A percentile compares a stretch with the other conserved stretches of the same genome.
Evolutionary conservation across 441 rosid genomes (phyloP).

Genomic region (Erysimum cheiri): DNA sequence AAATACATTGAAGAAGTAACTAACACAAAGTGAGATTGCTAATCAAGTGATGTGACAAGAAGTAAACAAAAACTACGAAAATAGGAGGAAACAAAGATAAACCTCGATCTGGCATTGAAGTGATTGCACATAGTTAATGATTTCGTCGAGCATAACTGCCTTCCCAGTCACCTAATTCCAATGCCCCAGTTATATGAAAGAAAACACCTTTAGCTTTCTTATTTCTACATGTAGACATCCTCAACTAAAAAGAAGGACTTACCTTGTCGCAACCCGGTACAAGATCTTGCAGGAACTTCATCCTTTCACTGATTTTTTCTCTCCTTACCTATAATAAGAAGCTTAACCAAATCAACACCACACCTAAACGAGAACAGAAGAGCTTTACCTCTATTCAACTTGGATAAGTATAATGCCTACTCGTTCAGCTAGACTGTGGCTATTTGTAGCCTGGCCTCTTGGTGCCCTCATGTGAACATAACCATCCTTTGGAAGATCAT

Average conservation of each 20-base stretch:
- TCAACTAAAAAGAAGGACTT: constrained; percentile 31
- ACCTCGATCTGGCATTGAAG: constrained; percentile 83
- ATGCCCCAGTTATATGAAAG: neutral
- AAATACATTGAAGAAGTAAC: neutral
- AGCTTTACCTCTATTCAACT: constrained; percentile 10
- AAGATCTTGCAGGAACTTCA: constrained; percentile 97
- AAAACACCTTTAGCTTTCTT: neutral
- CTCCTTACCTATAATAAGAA: constrained; percentile 73
- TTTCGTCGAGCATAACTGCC: constrained; percentile 84
- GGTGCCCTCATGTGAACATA: constrained; percentile 94
- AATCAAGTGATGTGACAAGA: neutral
- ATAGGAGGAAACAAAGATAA: neutral
- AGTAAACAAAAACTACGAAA: constrained; percentile 31
- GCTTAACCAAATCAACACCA: constrained; percentile 30
- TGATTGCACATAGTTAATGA: constrained; percentile 78
- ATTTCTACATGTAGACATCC: neutral
- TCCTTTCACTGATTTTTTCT: constrained; percentile 96
- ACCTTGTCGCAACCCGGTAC: constrained; percentile 99
- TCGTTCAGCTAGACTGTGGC: constrained; percentile 99
- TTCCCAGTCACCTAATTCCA: constrained; percentile 71
- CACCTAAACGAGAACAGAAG: constrained; percentile 1
- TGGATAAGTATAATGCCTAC: constrained; percentile 45
- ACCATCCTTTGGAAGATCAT: constrained; percentile 80
- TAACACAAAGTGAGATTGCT: neutral
- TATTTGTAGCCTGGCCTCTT: constrained; percentile 98